Evolutionary conservation across 2,329 filamentous ascomycete genomes (phyloP).

Genomic region (Coniosporium tulheliwenetii): DNA sequence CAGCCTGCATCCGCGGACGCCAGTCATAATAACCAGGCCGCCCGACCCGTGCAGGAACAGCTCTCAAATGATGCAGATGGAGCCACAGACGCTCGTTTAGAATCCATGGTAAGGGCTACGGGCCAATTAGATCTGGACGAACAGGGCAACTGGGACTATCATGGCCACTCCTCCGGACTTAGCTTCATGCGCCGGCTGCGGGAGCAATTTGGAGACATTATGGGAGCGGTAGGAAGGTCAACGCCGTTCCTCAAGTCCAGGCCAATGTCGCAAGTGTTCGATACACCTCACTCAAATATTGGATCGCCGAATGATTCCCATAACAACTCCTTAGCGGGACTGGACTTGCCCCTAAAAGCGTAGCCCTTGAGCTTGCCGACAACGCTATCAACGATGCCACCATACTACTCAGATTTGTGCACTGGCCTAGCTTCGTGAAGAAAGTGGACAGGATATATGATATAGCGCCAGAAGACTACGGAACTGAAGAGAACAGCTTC

Average conservation of each 20-base stretch:
- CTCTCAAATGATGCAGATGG: slow-evolving; percentile 11
- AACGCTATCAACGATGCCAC: slow-evolving; percentile 47
- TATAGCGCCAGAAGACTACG: slow-evolving; percentile 34
- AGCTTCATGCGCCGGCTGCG: slow-evolving; percentile 79
- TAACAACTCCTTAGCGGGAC: slow-evolving; percentile 26
- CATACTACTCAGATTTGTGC: slow-evolving; percentile 55
- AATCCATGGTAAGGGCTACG: slow-evolving; percentile 89
- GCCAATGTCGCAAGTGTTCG: slow-evolving; percentile 43
- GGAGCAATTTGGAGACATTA: slow-evolving; percentile 67
- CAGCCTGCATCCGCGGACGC: slow-evolving; percentile 4
- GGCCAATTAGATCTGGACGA: slow-evolving; percentile 87
- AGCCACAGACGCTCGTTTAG: slow-evolving; percentile 49
- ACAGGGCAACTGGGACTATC: slow-evolving; percentile 84
- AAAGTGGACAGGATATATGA: slow-evolving; percentile 67
- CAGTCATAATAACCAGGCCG: neutral
- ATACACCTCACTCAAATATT: slow-evolving; percentile 50
- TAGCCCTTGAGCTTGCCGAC: slow-evolving; percentile 40
- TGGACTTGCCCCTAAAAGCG: slow-evolving; percentile 52
- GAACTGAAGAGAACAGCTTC: slow-evolving; percentile 29
- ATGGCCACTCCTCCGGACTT: slow-evolving; percentile 80
- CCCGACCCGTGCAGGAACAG: slow-evolving; percentile 1
- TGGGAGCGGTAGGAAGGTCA: slow-evolving; percentile 42
- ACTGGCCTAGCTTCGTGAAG: slow-evolving; percentile 66
- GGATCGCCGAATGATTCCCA: slow-evolving; percentile 42
- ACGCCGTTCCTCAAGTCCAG: slow-evolving; percentile 41